Evolutionary conservation across 768 basidiomycete genomes (phyloP).

Genomic region (Pholiota microspora): DNA sequence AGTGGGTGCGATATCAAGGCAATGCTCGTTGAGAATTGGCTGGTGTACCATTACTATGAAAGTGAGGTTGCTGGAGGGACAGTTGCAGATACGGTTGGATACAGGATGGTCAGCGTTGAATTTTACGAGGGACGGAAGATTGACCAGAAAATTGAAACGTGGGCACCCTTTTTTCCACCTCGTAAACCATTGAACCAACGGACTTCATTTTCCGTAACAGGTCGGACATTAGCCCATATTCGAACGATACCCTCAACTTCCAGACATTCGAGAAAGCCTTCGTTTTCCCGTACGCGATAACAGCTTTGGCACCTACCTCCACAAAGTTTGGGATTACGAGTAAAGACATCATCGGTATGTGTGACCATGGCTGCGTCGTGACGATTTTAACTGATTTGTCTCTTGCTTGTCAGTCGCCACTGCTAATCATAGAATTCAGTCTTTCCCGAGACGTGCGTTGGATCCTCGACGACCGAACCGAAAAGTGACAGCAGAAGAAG

Average conservation of each 20-base stretch:
- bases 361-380: not conserved
- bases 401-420: constrained; percentile 61
- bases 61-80: constrained; percentile 42
- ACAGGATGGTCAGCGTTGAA: constrained; percentile 79
- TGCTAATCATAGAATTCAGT: constrained; percentile 67
- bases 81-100: constrained; percentile 56
- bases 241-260: constrained; percentile 50
- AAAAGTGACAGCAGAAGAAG: constrained; percentile 74
- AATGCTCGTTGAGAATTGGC: constrained; percentile 84
- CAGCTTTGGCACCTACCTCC: constrained; percentile 68
- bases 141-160: constrained; percentile 77
- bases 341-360: constrained; percentile 83
- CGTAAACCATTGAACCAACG: not conserved
- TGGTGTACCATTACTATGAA: constrained; percentile 86
- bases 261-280: constrained; percentile 68
- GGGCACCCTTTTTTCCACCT: constrained; percentile 19
- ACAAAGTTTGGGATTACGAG: constrained; percentile 88
- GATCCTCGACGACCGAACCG: constrained; percentile 80
- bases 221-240: constrained; percentile 44
- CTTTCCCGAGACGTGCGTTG: constrained; percentile 68
- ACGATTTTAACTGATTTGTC: not conserved
- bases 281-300: constrained; percentile 66
- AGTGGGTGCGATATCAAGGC: constrained; percentile 65
- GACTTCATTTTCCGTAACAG: constrained; percentile 21
- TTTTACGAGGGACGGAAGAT: constrained; percentile 74